A percentile compares a stretch with the other conserved stretches of the same genome.
phyloP scores from a whole-genome alignment of 2,329 filamentous ascomycete genomes.

The Aspergillus tubingensis region DNA sequence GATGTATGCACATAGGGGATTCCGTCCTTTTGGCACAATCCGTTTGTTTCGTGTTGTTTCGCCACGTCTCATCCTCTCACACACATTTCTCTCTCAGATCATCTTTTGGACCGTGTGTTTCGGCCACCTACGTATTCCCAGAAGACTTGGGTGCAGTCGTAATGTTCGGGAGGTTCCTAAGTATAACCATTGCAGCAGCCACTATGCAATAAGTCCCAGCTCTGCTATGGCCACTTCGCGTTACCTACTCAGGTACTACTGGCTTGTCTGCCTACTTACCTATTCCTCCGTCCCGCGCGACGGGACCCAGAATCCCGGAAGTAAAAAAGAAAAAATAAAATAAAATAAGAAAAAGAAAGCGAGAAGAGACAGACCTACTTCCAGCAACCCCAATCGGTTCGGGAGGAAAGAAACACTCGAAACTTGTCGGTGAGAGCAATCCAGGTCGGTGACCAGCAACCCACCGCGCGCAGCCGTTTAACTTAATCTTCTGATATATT shows the following conservation, averaged over 20 bases:
- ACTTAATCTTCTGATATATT: conserved; percentile 11
- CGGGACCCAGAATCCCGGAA: neutral
- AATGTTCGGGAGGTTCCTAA: neutral
- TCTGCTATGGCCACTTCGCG: neutral
- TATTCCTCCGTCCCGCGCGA: neutral
- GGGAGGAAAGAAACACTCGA: neutral
- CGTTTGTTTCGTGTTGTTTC: neutral
- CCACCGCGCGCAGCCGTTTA: conserved; percentile 7
- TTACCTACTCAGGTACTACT: neutral
- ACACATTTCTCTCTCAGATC: too few species aligned
- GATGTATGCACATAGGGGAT: neutral
- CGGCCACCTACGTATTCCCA: neutral
- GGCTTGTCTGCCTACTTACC: too few species aligned
- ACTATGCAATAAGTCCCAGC: conserved; percentile 9
- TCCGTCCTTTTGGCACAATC: conserved; percentile 1
- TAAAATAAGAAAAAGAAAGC: neutral
- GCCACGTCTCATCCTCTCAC: neutral
- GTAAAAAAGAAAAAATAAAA: neutral
- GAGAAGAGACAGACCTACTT: neutral
- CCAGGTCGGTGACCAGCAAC: neutral
- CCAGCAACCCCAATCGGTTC: neutral
- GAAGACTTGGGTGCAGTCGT: neutral
- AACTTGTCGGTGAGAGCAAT: conserved; percentile 6
- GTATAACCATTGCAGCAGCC: conserved; percentile 5
- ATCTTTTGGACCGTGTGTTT: neutral